Base-by-base conservation (phyloP, 140 eudicot species). In the Cichorium intybus region DNA sequence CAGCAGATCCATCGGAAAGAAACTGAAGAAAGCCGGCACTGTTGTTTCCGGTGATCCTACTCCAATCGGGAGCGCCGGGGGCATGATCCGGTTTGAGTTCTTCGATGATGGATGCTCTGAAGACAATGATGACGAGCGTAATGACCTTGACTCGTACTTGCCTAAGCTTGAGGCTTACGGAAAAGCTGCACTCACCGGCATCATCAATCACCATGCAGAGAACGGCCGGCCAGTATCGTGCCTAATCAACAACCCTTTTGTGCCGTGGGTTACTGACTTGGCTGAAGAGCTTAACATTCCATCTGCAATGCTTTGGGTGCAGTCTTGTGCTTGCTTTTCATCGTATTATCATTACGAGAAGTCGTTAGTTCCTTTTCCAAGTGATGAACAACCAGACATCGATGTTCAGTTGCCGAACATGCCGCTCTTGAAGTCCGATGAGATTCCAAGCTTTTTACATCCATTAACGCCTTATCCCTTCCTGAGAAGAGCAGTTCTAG, bases 251-350 rank as follows among this genome's bases (percentile, higher is more conserved):
- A 86, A 79, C 45, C 82, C 89, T 1, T 82, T 86, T 52, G 31
- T 82, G 14, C 95, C 89, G 0, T 86, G 89, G 95, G 95, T 80
- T 17, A 45, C 72, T 1, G 89, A 86, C 57, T 63, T 86, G n/a
- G 95, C 80, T 1, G 76, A 74, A 0, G 56, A 41, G 49, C 78
- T 86, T 2, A 62, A 71, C 33, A 70, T 86, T 45, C 84, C 86
- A 9, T 66, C 71, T 26, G 86, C 95, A 15, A 51, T 77, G 80
- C 82, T 85, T 35, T 82, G 89, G 95, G 82, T 82, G 7, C 89
- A 85, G 22, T 82, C 89, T 15, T 75, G 82, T 59, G 84, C 89
- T 26, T 79, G 78, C 23, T 82, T 85, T 50, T 75, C 87, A 2
- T 66, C 80, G 56, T 82, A 82, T 41, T 85, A 79, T 56, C 85